A percentile compares a stretch with the other conserved stretches of the same genome.
phyloP scores from a whole-genome alignment of 2,329 filamentous ascomycete genomes.

The Penicillium freii region DNA sequence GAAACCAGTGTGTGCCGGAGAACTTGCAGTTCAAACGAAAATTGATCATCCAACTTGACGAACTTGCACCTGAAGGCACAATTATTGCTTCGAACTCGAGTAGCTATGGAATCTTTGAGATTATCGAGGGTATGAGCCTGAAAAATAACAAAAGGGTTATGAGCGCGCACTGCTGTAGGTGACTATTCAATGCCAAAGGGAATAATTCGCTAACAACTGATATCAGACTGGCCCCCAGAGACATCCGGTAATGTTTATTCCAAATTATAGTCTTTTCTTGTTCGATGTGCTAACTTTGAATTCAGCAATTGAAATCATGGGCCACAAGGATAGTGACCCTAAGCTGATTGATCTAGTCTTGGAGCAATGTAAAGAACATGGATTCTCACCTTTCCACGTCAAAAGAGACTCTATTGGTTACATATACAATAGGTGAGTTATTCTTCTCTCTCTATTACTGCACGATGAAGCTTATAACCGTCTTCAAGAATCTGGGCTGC shows the following conservation, averaged over 20 bases:
- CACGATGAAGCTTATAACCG: neutral
- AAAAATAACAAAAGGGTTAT: constrained; percentile 38
- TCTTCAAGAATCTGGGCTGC: constrained; percentile 41
- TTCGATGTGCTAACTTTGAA: neutral
- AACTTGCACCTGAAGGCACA: constrained; percentile 33
- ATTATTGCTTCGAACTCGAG: constrained; percentile 51
- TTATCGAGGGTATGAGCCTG: constrained; percentile 40
- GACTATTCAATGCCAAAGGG: neutral
- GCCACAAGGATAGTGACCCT: constrained; percentile 33
- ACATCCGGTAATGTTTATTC: constrained; percentile 28
- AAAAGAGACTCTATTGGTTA: constrained; percentile 39
- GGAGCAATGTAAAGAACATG: constrained; percentile 31
- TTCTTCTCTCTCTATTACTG: neutral
- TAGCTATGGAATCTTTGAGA: constrained; percentile 47
- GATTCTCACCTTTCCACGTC: constrained; percentile 41
- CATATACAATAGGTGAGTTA: constrained; percentile 39
- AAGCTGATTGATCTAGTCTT: constrained; percentile 31
- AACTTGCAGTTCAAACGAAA: constrained; percentile 42
- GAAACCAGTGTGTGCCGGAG: constrained; percentile 46
- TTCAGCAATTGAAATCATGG: constrained; percentile 43
- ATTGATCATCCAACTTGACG: constrained; percentile 43
- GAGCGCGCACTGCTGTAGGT: constrained; percentile 48
- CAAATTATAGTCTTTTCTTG: neutral
- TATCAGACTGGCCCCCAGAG: constrained; percentile 42
- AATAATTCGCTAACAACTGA: neutral